Percentiles rank a stretch among this genome's conserved stretches.
phyloP scores from a whole-genome alignment of 192 early-diverging fungal species.

The Entrophospora sp. region DNA sequence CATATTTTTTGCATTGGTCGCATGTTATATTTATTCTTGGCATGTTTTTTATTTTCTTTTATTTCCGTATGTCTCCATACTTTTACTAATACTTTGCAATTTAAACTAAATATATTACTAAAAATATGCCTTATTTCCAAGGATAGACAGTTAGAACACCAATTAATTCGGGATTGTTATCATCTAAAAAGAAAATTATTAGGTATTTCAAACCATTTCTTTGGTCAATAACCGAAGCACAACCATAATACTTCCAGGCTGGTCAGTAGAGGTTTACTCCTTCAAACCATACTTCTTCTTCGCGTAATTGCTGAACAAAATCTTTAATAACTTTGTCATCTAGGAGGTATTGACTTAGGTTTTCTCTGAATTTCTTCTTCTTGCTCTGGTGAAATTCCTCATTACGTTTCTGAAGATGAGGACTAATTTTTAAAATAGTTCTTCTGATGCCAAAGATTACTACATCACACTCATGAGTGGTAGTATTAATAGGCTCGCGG shows the following conservation, averaged over 20 bases:
- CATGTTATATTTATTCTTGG: too few species aligned
- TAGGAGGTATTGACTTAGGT: neutral
- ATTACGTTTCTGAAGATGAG: neutral
- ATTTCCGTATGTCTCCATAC: too few species aligned
- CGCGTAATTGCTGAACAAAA: neutral
- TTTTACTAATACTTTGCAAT: too few species aligned
- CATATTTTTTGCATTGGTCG: too few species aligned
- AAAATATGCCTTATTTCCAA: too few species aligned
- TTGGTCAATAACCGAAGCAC: neutral
- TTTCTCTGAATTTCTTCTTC: neutral
- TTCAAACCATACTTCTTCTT: neutral
- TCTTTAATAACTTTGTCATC: neutral
- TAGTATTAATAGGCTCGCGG: neutral
- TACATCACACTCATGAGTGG: neutral
- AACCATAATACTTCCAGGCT: neutral
- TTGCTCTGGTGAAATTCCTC: neutral
- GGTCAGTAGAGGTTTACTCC: neutral
- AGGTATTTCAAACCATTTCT: neutral
- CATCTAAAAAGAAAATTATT: conserved; percentile 1
- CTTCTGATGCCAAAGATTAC: neutral
- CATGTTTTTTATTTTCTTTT: too few species aligned
- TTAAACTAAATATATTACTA: too few species aligned
- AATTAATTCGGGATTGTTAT: neutral
- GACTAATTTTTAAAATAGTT: neutral
- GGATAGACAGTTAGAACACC: neutral